Base-by-base conservation (phyloP, 306 rosid species). In the Parietaria judaica region DNA sequence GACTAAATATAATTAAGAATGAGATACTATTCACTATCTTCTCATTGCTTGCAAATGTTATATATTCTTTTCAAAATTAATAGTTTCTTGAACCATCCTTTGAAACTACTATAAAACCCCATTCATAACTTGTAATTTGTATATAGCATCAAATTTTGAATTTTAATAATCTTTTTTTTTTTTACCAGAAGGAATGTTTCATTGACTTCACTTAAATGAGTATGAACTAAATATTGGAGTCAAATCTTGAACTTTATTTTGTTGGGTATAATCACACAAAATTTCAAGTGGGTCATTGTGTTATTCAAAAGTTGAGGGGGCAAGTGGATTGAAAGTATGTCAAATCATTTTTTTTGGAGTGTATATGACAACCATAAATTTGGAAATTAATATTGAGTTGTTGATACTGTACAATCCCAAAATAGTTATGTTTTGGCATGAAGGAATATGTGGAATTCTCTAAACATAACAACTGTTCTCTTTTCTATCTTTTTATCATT, bases 271-370 rank as follows among this genome's bases (percentile, higher is more conserved):
- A 17, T 23, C 48, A 10, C 13, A 17, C 14, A 61, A 45, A 11
- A 36, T 44, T 61, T 16, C 6, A 44, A 38, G 54, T 44, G 41
- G 38, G 54, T 15, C 39, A 44, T 11, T 44, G 3, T 61, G 36
- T 38, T 12, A 14, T 58, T 53, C 11, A 41, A 12, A 14, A n/a
- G 23, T 17, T 56, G 37, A 12, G 9, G 45, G 60, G 45, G 60
- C 60, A 56, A 56, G 65, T 61, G 39, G 38, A 15, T 23, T 49
- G 36, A 41, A 61, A 61, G 47, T 41, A 6, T 14, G 51, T 23
- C 54, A 45, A 31, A 59, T 11, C 39, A 46, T 47, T 61, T 46
- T 47, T 17, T 47, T 3, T 61, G 3, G 54, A 46, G 23, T 44
- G 31, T 17, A 46, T 7, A 39, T 15, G 41, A 47, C 41, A 61